These are phyloP conservation scores for Luzula sylvatica DNA, from an alignment of 176 grass and related monocot species.

Conservation along the genomic window DNA sequence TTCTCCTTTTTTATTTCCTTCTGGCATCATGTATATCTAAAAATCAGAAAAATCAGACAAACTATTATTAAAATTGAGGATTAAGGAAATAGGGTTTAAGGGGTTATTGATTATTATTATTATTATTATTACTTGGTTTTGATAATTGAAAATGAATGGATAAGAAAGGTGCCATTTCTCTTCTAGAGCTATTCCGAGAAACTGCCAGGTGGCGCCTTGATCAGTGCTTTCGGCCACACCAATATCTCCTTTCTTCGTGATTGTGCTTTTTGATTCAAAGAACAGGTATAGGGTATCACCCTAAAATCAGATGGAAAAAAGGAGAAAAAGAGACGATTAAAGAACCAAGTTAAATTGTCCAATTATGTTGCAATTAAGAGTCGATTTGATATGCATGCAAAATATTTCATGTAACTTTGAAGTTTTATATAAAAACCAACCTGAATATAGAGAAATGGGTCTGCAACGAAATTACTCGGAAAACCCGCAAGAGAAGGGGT, in stretches of 20 bases:
- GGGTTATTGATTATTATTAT: background rate
- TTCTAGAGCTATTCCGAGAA: conserved; percentile 85
- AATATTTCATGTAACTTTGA: background rate
- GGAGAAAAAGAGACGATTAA: no score
- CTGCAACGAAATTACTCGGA: conserved; percentile 91
- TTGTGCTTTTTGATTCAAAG: conserved; percentile 81
- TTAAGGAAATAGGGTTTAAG: background rate
- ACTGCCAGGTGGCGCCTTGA: conserved; percentile 91
- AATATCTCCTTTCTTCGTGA: conserved; percentile 78
- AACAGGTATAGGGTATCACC: conserved; percentile 63
- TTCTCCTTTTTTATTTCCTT: conserved; percentile 84
- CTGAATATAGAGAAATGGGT: conserved; percentile 83
- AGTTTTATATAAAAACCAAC: conserved; percentile 47
- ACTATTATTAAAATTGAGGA: background rate
- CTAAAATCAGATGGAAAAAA: conserved; percentile 27
- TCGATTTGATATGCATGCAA: background rate
- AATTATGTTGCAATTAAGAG: no score
- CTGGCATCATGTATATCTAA: conserved; percentile 99
- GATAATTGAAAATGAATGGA: conserved; percentile 93
- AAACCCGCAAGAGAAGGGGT: conserved; percentile 45
- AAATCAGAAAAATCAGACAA: conserved; percentile 3
- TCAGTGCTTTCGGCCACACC: conserved; percentile 81
- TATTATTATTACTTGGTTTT: conserved; percentile 62
- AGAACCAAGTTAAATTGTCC: no score
- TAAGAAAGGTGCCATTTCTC: conserved; percentile 95